Conservation (phyloP, 345 rosid genomes). For the Brassica cretica region DNA sequence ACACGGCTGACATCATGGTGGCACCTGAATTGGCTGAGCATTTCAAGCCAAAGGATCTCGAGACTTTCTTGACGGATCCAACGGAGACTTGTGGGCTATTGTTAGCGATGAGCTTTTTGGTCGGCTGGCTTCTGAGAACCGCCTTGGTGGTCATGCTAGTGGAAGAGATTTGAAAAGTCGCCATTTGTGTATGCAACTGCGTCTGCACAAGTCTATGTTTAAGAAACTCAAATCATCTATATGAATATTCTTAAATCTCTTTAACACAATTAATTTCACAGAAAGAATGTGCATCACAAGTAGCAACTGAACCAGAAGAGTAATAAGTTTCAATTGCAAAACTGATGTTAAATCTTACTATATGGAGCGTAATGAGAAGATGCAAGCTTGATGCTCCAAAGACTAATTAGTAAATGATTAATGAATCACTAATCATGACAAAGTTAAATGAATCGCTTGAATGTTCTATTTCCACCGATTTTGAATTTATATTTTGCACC, state of each 20-base stretch:
- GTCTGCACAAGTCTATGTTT: not conserved
- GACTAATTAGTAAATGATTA: not conserved
- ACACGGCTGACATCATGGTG: slow-evolving; percentile 50
- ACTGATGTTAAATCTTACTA: slow-evolving; percentile 35
- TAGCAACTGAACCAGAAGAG: slow-evolving; percentile 15
- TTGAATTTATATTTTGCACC: not conserved
- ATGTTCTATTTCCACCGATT: not conserved
- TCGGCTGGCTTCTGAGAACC: slow-evolving; percentile 42
- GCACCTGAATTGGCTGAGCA: slow-evolving; percentile 48
- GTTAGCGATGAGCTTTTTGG: slow-evolving; percentile 29
- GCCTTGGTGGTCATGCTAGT: slow-evolving; percentile 51
- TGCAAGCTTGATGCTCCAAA: slow-evolving; percentile 58
- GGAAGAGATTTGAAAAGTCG: slow-evolving; percentile 47
- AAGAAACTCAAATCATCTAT: not conserved
- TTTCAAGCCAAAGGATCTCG: slow-evolving; percentile 62
- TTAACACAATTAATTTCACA: not conserved
- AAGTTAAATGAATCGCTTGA: not conserved
- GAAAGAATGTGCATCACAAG: slow-evolving; percentile 18
- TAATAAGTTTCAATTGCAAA: slow-evolving; percentile 39
- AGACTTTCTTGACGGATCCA: slow-evolving; percentile 50
- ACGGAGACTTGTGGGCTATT: slow-evolving; percentile 36
- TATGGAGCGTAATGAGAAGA: slow-evolving; percentile 75
- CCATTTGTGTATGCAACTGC: slow-evolving; percentile 45
- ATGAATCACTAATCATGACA: not conserved
- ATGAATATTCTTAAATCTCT: not conserved